A percentile compares a stretch with the other conserved stretches of the same genome.
Evolutionary conservation across 805 yeast species (phyloP).

Genomic region (Saturnispora sekii): DNA sequence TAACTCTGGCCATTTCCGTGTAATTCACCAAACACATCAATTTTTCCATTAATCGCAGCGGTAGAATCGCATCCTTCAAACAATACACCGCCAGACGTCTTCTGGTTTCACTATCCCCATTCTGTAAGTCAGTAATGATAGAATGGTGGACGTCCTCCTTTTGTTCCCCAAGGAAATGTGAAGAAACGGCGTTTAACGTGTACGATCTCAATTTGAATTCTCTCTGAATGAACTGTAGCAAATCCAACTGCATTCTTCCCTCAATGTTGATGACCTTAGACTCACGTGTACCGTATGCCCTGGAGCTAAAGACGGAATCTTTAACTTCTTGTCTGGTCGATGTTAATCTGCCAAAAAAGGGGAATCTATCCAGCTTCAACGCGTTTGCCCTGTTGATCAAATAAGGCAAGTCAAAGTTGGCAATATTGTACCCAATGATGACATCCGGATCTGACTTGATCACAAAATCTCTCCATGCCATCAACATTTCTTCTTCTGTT

Average conservation of each 20-base stretch:
- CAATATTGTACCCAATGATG: slow-evolving; percentile 89
- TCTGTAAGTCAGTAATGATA: slow-evolving; percentile 87
- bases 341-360: slow-evolving; percentile 74
- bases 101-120: slow-evolving; percentile 87
- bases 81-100: slow-evolving; percentile 95
- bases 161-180: slow-evolving; percentile 88
- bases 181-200: slow-evolving; percentile 90
- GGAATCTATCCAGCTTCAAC: slow-evolving; percentile 54
- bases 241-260: slow-evolving; percentile 91
- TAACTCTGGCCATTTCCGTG: slow-evolving; percentile 98
- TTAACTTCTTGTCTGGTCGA: slow-evolving; percentile 65
- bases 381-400: slow-evolving; percentile 79
- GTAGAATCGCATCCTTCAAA: slow-evolving; percentile 90
- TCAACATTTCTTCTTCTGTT: slow-evolving; percentile 73
- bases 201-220: slow-evolving; percentile 92
- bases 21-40: slow-evolving; percentile 94
- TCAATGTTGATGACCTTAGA: slow-evolving; percentile 86
- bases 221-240: slow-evolving; percentile 85
- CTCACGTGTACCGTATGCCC: slow-evolving; percentile 95
- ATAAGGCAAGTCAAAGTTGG: slow-evolving; percentile 94
- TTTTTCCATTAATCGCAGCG: slow-evolving; percentile 79
- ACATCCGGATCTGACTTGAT: slow-evolving; percentile 88
- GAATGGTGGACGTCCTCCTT: slow-evolving; percentile 98
- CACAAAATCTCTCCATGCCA: slow-evolving; percentile 80
- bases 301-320: slow-evolving; percentile 79